Conservation (phyloP, 345 rosid species). For the Cardamine occulta region DNA sequence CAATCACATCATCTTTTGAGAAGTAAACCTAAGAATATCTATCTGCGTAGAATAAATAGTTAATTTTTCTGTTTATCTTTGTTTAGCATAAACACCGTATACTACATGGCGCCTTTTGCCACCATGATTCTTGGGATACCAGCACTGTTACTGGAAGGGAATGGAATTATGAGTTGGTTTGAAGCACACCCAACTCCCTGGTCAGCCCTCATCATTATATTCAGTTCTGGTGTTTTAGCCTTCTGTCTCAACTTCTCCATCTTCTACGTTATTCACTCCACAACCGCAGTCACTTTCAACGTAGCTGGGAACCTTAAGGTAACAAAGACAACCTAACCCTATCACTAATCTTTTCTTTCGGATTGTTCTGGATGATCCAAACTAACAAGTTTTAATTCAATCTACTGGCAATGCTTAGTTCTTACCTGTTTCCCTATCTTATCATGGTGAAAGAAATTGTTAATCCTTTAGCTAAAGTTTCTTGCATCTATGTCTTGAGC, state of each 20-base stretch:
- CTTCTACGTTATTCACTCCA: conserved; percentile 96
- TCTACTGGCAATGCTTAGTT: background rate
- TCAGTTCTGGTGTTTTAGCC: conserved; percentile 90
- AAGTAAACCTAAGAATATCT: conserved; percentile 2
- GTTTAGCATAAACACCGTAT: conserved; percentile 90
- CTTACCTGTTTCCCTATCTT: background rate
- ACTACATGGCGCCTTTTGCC: conserved; percentile 99
- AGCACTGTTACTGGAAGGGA: conserved; percentile 86
- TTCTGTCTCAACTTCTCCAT: conserved; percentile 98
- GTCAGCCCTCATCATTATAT: conserved; percentile 75
- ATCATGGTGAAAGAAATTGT: background rate
- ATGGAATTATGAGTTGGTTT: conserved; percentile 83
- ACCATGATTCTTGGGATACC: conserved; percentile 93
- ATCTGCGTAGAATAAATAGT: background rate
- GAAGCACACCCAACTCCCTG: conserved; percentile 54
- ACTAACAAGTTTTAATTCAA: background rate
- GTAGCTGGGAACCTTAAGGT: conserved; percentile 99
- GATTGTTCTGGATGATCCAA: conserved; percentile 7
- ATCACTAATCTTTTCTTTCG: background rate
- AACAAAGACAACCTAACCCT: conserved; percentile 47
- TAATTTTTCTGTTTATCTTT: conserved; percentile 21
- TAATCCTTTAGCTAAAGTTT: background rate
- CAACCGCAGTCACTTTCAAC: conserved; percentile 97
- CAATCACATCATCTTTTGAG: conserved; percentile 8
- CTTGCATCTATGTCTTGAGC: conserved; percentile 11